Percentiles rank a stretch among this genome's conserved stretches.
Conservation (phyloP, 2,329 filamentous ascomycete species). For the Bipolaris cookei region DNA sequence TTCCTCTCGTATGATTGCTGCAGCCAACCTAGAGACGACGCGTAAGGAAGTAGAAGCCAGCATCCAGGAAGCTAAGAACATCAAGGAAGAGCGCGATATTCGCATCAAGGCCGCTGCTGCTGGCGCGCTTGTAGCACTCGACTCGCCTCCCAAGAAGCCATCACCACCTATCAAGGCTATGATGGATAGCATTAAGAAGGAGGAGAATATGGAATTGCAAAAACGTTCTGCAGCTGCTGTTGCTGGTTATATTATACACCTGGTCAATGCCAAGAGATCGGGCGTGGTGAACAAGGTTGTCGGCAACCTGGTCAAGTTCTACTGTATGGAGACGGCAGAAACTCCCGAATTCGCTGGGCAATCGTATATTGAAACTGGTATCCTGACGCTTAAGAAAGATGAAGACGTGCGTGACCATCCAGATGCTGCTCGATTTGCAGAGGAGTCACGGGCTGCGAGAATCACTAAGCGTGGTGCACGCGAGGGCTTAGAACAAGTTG, state of each 20-base stretch:
- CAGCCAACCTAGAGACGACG: conserved; percentile 79
- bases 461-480: conserved; percentile 93
- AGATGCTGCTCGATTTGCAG: conserved; percentile 87
- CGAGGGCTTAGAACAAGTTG: conserved; percentile 88
- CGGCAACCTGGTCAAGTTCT: conserved; percentile 94
- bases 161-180: conserved; percentile 91
- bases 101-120: conserved; percentile 87
- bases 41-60: conserved; percentile 71
- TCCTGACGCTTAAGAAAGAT: conserved; percentile 94
- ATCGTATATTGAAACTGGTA: conserved; percentile 75
- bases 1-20: conserved; percentile 83
- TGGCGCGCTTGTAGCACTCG: conserved; percentile 86
- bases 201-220: conserved; percentile 90
- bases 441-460: conserved; percentile 84
- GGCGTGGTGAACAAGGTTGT: conserved; percentile 95
- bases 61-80: conserved; percentile 77
- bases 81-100: conserved; percentile 83
- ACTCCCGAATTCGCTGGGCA: conserved; percentile 94
- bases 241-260: conserved; percentile 82
- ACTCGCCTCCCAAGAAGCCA: conserved; percentile 88
- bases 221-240: conserved; percentile 84
- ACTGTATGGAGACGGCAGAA: conserved; percentile 95
- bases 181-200: conserved; percentile 97
- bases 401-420: conserved; percentile 93
- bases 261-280: conserved; percentile 78